These are phyloP conservation scores for Fonsecaea nubica DNA, from an alignment of 2,329 filamentous ascomycete genomes.

Conservation along the genomic window DNA sequence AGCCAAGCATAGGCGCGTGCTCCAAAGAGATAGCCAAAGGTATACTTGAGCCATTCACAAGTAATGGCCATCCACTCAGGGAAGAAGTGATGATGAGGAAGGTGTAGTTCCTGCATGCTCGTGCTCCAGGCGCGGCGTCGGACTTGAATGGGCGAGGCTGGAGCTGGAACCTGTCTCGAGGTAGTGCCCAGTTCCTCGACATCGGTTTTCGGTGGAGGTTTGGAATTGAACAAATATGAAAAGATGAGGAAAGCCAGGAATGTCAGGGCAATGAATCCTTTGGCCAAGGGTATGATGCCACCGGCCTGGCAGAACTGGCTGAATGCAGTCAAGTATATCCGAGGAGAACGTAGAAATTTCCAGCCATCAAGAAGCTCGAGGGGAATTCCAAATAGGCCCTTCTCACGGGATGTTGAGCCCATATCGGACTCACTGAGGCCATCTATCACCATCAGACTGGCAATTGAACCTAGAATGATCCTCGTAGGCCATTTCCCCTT, in stretches of 20 bases:
- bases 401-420: conserved; percentile 67
- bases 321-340: conserved; percentile 38
- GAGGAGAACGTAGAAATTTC: conserved; percentile 46
- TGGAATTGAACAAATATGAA: conserved; percentile 63
- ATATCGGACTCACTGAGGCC: conserved; percentile 72
- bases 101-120: conserved; percentile 88
- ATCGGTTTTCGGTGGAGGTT: conserved; percentile 58
- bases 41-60: conserved; percentile 81
- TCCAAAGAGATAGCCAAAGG: conserved; percentile 77
- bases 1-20: conserved; percentile 76
- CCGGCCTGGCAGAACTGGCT: conserved; percentile 38
- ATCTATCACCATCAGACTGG: conserved; percentile 89
- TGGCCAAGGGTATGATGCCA: conserved; percentile 39
- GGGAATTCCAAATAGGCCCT: conserved; percentile 71
- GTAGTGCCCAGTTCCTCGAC: conserved; percentile 45
- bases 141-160: conserved; percentile 82
- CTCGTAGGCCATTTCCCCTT: conserved; percentile 67
- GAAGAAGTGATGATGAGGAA: conserved; percentile 84
- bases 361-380: conserved; percentile 61
- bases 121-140: conserved; percentile 91
- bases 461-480: conserved; percentile 90
- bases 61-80: conserved; percentile 82
- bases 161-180: conserved; percentile 60
- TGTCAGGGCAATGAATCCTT: conserved; percentile 43
- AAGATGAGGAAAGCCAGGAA: conserved; percentile 60